Evolutionary conservation across 768 basidiomycete genomes (phyloP), one percentile per base, ranked within the genome.

Genomic region (Chalciporus pseudorubinellus): DNA sequence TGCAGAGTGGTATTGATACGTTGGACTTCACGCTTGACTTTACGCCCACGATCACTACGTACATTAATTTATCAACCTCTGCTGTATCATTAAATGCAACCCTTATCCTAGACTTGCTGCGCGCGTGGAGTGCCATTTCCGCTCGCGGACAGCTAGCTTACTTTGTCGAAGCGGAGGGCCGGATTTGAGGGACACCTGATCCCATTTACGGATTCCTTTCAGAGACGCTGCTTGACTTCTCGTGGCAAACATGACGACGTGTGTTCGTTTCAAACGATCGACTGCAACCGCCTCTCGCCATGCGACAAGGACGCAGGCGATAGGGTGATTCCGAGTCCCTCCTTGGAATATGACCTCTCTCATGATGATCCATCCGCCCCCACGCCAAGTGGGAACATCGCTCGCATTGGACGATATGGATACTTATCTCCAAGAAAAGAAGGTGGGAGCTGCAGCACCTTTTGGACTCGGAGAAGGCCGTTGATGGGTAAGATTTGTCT

Each of bases 51-150:
- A 48, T 47, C 50, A 45, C n/a, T 33, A 61, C 44, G 24, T 58
- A 53, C 48, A 61, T 24, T 58, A 61, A 65, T 55, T 53, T 61
- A 62, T 62, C 40, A 22, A 49, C 29, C 34, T 7, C 24, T 44
- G 49, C 41, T 56, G 46, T 46, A 42, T 56, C 49, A 28, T 53
- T 34, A 16, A 41, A 4, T 6, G 33, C 21, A 8, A 36, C 14
- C 6, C 34, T 7, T n/a, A 36, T n/a, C 3, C 34, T 36, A 36
- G n/a, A 36, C 34, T 36, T 36, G n/a, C 6, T 36, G 34, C 34
- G n/a, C n/a, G n/a, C n/a, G 34, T 36, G 34, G 34, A 36, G n/a
- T n/a, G 34, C 16, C 16, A 36, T 36, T 36, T n/a, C 34, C 34
- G 34, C 34, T 36, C 34, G n/a, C n/a, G n/a, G 14, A 36, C 34